These are phyloP conservation scores for Euphorbia celastroides DNA, from an alignment of 441 rosid genomes.

Conservation along the genomic window DNA sequence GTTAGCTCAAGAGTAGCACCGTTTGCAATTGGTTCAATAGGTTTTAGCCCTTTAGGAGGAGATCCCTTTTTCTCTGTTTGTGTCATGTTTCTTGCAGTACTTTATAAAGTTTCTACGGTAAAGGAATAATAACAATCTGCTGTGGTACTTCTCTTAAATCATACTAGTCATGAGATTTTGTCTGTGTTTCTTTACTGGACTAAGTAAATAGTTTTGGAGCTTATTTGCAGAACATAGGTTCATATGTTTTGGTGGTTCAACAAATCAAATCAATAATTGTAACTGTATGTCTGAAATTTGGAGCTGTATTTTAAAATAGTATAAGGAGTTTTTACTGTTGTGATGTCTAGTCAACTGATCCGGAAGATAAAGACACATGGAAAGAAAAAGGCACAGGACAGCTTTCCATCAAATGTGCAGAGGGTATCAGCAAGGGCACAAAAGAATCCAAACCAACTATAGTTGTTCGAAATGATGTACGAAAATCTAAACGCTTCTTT, in stretches of 20 bases:
- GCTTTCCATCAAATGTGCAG: slow-evolving; percentile 82
- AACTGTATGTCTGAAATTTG: not conserved
- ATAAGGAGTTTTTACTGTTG: slow-evolving; percentile 13
- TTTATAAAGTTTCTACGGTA: not conserved
- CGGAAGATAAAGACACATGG: slow-evolving; percentile 75
- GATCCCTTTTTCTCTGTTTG: too few relatives aligned
- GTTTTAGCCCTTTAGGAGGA: too few relatives aligned
- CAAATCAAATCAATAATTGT: not conserved
- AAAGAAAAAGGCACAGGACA: slow-evolving; percentile 93
- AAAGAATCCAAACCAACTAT: slow-evolving; percentile 86
- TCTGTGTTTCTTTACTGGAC: not conserved
- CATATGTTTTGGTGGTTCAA: not conserved
- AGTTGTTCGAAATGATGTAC: slow-evolving; percentile 81
- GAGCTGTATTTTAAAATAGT: not conserved
- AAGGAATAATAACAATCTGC: not conserved
- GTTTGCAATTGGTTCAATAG: not conserved
- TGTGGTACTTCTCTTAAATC: not conserved
- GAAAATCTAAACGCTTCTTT: slow-evolving; percentile 14
- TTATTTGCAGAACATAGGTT: not conserved
- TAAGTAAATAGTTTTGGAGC: not conserved
- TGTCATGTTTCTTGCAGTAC: not conserved
- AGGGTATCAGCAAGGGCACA: slow-evolving; percentile 72
- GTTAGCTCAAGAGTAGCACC: not conserved
- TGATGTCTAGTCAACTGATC: slow-evolving; percentile 50
- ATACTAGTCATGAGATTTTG: not conserved